A percentile compares a stretch with the other conserved stretches of the same genome.
These are phyloP conservation scores for Boletus rubropictus DNA, from an alignment of 768 basidiomycete genomes.

Conservation along the genomic window DNA sequence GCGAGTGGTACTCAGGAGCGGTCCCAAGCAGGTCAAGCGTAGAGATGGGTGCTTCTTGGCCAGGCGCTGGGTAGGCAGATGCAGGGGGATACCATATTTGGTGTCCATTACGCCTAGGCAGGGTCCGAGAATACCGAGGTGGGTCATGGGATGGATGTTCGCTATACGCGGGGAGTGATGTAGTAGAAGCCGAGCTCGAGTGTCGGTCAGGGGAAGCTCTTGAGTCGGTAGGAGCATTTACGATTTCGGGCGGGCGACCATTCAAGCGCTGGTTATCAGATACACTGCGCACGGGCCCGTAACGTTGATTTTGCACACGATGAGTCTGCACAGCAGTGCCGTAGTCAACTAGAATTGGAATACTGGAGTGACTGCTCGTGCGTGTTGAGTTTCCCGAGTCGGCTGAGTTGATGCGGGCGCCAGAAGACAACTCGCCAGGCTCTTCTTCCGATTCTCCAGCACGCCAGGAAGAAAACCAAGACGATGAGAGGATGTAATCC, in stretches of 20 bases:
- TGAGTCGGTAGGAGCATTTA: conserved; percentile 1
- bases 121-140: conserved; percentile 21
- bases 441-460: conserved; percentile 11
- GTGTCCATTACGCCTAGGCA: conserved; percentile 24
- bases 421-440: conserved; percentile 2
- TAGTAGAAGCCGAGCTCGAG: conserved; percentile 13
- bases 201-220: conserved; percentile 7
- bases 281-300: conserved; percentile 15
- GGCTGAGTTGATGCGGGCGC: not conserved
- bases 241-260: not conserved
- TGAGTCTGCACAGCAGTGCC: conserved; percentile 5
- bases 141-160: conserved; percentile 20
- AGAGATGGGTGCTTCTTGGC: conserved; percentile 11
- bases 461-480: conserved; percentile 24
- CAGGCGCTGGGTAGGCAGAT: conserved; percentile 33
- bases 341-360: conserved; percentile 12
- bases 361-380: conserved; percentile 7
- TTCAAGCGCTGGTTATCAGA: conserved; percentile 14
- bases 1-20: conserved; percentile 33
- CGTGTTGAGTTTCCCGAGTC: conserved; percentile 2
- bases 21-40: conserved; percentile 18
- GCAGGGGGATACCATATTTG: conserved; percentile 60
- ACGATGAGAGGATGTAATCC: conserved; percentile 31
- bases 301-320: conserved; percentile 5
- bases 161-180: conserved; percentile 23